A percentile compares a stretch with the other conserved stretches of the same genome.
phyloP scores from a whole-genome alignment of 2,329 filamentous ascomycete species.

The Phialocephala sp. region DNA sequence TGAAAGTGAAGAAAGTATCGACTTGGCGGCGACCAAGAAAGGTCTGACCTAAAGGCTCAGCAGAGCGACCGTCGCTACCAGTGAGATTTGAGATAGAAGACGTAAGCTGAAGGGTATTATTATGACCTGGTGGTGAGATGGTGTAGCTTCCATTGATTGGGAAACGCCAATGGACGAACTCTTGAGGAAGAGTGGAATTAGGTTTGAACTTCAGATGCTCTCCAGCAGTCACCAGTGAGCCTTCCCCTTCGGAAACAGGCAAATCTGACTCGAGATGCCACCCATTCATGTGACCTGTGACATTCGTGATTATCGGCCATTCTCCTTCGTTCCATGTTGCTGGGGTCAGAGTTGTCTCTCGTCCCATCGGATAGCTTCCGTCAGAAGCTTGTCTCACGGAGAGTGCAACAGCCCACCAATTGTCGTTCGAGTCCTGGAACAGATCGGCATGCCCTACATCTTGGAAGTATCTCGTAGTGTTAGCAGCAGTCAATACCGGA shows the following conservation, averaged over 20 bases:
- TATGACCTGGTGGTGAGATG: slow-evolving; percentile 50
- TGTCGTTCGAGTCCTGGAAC: slow-evolving; percentile 55
- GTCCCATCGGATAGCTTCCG: slow-evolving; percentile 57
- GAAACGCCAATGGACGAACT: slow-evolving; percentile 63
- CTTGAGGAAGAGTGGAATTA: slow-evolving; percentile 52
- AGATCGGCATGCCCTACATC: slow-evolving; percentile 63
- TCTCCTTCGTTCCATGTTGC: slow-evolving; percentile 55
- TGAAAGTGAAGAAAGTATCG: slow-evolving; percentile 59
- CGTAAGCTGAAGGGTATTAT: slow-evolving; percentile 52
- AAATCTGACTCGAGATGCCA: slow-evolving; percentile 31
- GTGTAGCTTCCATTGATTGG: slow-evolving; percentile 49
- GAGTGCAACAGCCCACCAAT: slow-evolving; percentile 60
- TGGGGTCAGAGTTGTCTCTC: slow-evolving; percentile 56
- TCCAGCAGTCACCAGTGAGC: slow-evolving; percentile 50
- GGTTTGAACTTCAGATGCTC: slow-evolving; percentile 53
- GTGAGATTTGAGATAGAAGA: slow-evolving; percentile 60
- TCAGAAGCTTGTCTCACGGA: slow-evolving; percentile 51
- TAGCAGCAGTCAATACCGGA: slow-evolving; percentile 53
- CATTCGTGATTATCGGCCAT: slow-evolving; percentile 53
- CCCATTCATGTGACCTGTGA: slow-evolving; percentile 53
- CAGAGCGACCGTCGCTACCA: slow-evolving; percentile 55
- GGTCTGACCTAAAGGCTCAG: slow-evolving; percentile 52
- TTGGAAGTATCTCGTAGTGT: slow-evolving; percentile 53
- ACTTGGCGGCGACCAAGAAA: slow-evolving; percentile 61
- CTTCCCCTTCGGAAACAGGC: slow-evolving; percentile 46